Conservation (phyloP, 306 rosid species). For the Trifolium subterraneum region DNA sequence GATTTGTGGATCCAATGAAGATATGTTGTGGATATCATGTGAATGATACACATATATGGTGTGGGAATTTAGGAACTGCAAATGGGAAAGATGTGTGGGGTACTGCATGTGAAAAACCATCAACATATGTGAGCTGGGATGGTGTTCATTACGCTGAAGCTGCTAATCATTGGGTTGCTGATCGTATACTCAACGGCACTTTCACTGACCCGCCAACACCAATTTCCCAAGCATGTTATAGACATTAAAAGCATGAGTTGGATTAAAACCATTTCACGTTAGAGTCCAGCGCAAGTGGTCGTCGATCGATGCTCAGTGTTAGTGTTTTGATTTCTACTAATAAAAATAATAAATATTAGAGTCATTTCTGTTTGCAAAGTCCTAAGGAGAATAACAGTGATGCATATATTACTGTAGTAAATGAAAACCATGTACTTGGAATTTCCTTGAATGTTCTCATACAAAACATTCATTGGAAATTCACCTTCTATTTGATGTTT, state of each 20-base stretch:
- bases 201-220: constrained; percentile 68
- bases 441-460: constrained; percentile 10
- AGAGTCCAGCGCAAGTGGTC: background rate
- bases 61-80: constrained; percentile 62
- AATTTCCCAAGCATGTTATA: constrained; percentile 71
- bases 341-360: background rate
- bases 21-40: constrained; percentile 95
- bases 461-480: constrained; percentile 13
- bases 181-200: constrained; percentile 69
- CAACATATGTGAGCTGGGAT: constrained; percentile 73
- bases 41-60: constrained; percentile 79
- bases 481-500: constrained; percentile 14
- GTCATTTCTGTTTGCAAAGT: constrained; percentile 19
- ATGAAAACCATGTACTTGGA: constrained; percentile 7
- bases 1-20: constrained; percentile 72
- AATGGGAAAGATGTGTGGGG: constrained; percentile 71
- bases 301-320: background rate
- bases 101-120: constrained; percentile 70
- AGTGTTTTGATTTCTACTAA: background rate
- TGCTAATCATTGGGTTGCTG: constrained; percentile 79
- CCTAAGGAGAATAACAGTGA: background rate
- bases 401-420: background rate
- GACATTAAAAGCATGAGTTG: constrained; percentile 31
- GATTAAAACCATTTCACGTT: constrained; percentile 15
- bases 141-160: constrained; percentile 93